These are phyloP conservation scores for Plasmodium reichenowi DNA, from an alignment of 169 alveolate species.

Conservation along the genomic window DNA sequence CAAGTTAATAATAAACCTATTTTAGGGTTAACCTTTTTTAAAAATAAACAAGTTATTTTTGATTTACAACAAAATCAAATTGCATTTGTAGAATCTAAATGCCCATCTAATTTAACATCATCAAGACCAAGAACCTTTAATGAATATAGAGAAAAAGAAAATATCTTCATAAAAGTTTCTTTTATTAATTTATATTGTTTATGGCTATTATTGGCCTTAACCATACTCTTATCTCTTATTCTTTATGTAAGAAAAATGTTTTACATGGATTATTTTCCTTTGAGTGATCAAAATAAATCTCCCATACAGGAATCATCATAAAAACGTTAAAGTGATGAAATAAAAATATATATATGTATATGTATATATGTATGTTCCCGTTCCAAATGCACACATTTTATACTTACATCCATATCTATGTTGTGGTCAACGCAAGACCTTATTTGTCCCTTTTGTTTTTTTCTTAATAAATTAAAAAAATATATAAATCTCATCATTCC, in stretches of 20 bases:
- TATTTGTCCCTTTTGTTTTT: too few species aligned
- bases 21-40: conserved; percentile 85
- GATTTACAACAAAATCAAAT: conserved; percentile 73
- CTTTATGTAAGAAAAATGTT: conserved; percentile 25
- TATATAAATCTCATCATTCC: too few species aligned
- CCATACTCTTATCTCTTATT: conserved; percentile 21
- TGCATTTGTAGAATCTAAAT: conserved; percentile 75
- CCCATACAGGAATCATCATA: not conserved
- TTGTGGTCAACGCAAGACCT: too few species aligned
- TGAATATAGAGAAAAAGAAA: conserved; percentile 68
- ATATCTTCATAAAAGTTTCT: conserved; percentile 21
- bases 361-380: not conserved
- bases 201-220: conserved; percentile 18
- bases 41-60: conserved; percentile 79
- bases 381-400: too few species aligned
- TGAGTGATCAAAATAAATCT: not conserved
- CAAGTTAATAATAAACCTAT: conserved; percentile 78
- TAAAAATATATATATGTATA: not conserved
- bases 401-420: too few species aligned
- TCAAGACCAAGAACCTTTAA: conserved; percentile 72
- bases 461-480: too few species aligned
- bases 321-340: not conserved
- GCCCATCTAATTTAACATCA: conserved; percentile 41
- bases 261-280: conserved; percentile 14
- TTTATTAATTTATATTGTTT: conserved; percentile 42